Evolutionary conservation across 78 protist species (phyloP).

Genomic region (Dictyostelium brefeldianum): DNA sequence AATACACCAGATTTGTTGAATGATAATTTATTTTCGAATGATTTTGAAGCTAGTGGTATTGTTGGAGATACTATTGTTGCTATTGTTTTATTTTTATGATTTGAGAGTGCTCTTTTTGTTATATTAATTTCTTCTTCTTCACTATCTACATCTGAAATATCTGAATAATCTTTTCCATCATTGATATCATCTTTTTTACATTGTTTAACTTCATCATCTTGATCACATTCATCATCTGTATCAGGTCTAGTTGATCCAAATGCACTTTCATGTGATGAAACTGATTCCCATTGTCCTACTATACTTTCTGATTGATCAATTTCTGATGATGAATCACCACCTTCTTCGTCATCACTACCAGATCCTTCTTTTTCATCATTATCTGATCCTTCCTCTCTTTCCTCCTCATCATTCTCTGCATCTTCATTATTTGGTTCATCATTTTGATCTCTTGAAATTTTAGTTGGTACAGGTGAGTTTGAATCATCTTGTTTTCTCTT

Average conservation of each 20-base stretch:
- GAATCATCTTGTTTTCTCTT: not conserved
- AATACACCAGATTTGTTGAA: constrained; percentile 7
- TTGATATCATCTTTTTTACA: not conserved
- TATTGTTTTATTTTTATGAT: not conserved
- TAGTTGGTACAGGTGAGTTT: not conserved
- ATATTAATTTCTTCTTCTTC: constrained; percentile 1
- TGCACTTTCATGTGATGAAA: not conserved
- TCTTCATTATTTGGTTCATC: not conserved
- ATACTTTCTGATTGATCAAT: not conserved
- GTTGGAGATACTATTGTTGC: not conserved
- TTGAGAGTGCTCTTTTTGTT: constrained; percentile 13
- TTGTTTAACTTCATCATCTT: not conserved
- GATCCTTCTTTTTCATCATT: not conserved
- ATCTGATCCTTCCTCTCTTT: not conserved
- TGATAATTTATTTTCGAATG: not conserved
- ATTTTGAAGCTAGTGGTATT: not conserved
- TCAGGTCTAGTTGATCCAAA: constrained; percentile 17
- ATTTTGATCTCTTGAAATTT: not conserved
- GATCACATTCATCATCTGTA: not conserved
- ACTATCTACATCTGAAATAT: not conserved
- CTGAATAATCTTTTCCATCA: constrained; percentile 15
- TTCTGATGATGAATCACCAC: not conserved
- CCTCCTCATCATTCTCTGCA: not conserved
- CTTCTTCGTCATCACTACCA: not conserved
- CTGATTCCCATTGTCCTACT: not conserved